Percentiles rank a stretch among this genome's conserved stretches.
Evolutionary conservation across 352 stramenopile genomes (phyloP).

Genomic region (Saprolegnia parasitica): DNA sequence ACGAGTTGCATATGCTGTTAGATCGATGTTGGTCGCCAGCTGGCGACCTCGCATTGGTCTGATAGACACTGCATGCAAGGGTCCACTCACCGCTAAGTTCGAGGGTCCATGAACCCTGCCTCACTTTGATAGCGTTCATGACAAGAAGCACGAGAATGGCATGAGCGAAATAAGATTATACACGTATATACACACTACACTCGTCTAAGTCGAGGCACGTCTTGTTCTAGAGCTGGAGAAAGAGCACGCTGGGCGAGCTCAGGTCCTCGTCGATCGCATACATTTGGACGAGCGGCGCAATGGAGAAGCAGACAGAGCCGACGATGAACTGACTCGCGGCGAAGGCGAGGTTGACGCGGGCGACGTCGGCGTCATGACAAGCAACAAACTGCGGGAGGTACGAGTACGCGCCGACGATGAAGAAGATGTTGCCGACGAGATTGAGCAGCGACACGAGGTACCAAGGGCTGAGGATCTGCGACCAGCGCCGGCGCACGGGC

Average conservation of each 20-base stretch:
- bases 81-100: no score
- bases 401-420: slow-evolving; percentile 1
- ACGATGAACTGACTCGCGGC: slow-evolving; percentile 13
- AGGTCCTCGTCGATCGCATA: slow-evolving; percentile 6
- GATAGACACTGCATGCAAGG: no score
- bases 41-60: no score
- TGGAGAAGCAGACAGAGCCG: slow-evolving; percentile 4
- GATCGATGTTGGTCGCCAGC: no score
- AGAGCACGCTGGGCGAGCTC: background rate
- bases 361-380: background rate
- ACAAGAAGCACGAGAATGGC: no score
- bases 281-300: slow-evolving; percentile 10
- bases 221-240: background rate
- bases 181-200: no score
- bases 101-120: no score
- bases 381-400: slow-evolving; percentile 6
- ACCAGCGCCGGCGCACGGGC: background rate
- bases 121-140: no score
- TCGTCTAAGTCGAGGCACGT: background rate
- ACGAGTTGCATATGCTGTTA: no score
- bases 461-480: background rate
- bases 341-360: slow-evolving; percentile 1
- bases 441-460: slow-evolving; percentile 3
- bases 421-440: slow-evolving; percentile 7
- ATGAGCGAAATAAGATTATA: no score